phyloP scores from a whole-genome alignment of 371 early-diverging fungal genomes.

The Mucor piriformis region DNA sequence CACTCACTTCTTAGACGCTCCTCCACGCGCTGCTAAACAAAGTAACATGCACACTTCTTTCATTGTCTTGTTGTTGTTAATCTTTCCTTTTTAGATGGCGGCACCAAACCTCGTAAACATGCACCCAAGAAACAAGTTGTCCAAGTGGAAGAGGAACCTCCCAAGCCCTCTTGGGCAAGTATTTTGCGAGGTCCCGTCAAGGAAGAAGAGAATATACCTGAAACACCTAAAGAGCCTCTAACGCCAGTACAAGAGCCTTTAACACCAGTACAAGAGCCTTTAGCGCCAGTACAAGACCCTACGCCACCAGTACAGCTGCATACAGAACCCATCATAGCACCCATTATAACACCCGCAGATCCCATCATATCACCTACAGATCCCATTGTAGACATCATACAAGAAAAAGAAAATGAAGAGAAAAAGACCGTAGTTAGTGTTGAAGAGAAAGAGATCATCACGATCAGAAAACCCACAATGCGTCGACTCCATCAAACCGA shows the following conservation, averaged over 20 bases:
- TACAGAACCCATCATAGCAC: too few relatives aligned
- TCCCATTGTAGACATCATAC: not conserved
- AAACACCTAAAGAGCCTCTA: too few relatives aligned
- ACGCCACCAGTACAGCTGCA: too few relatives aligned
- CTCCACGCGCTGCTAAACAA: too few relatives aligned
- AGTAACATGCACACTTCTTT: too few relatives aligned
- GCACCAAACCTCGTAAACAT: not conserved
- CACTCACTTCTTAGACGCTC: too few relatives aligned
- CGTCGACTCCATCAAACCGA: constrained; percentile 28
- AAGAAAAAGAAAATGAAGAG: not conserved
- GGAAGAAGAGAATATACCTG: not conserved
- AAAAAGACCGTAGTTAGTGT: not conserved
- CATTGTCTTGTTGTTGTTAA: too few relatives aligned
- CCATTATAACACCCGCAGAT: too few relatives aligned
- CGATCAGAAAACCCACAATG: constrained; percentile 1
- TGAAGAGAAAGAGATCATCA: not conserved
- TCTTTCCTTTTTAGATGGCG: not conserved
- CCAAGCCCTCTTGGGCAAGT: constrained; percentile 35
- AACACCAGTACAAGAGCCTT: too few relatives aligned
- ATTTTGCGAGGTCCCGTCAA: constrained; percentile 21
- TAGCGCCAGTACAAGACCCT: too few relatives aligned
- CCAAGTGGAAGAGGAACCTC: not conserved
- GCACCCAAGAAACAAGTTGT: constrained; percentile 7
- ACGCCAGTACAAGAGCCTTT: too few relatives aligned
- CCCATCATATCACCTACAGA: too few relatives aligned